These are phyloP conservation scores for Neurospora sp. DNA, from an alignment of 495 filamentous ascomycete species.

Conservation along the genomic window DNA sequence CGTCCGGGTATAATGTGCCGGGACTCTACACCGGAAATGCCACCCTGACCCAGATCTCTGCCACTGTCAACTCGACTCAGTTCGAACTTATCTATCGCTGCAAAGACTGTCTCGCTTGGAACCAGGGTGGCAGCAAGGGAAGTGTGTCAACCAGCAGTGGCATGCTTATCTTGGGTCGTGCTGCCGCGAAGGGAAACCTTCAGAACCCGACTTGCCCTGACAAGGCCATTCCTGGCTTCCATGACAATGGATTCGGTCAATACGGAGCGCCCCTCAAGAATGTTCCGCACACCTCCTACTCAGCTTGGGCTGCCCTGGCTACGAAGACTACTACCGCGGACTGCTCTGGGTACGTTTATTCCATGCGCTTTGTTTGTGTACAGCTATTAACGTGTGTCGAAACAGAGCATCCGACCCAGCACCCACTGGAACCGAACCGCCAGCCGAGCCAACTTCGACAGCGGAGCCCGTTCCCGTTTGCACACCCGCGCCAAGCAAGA, in stretches of 20 bases:
- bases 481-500: constrained; percentile 33
- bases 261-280: constrained; percentile 30
- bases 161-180: constrained; percentile 18
- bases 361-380: background rate
- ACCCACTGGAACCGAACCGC: constrained; percentile 1
- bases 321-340: constrained; percentile 24
- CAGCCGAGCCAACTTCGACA: constrained; percentile 3
- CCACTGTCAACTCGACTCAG: constrained; percentile 39
- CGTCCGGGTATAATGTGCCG: constrained; percentile 47
- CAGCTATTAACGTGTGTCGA: too few relatives aligned
- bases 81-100: constrained; percentile 55
- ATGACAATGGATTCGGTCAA: constrained; percentile 30
- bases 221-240: constrained; percentile 25
- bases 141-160: constrained; percentile 16
- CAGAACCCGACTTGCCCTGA: constrained; percentile 19
- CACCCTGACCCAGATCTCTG: constrained; percentile 46
- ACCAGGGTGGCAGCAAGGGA: constrained; percentile 14
- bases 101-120: constrained; percentile 51
- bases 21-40: constrained; percentile 49
- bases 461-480: constrained; percentile 6
- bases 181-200: constrained; percentile 15
- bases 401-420: background rate
- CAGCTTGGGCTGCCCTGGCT: constrained; percentile 37
- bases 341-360: constrained; percentile 24
- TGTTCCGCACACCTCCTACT: constrained; percentile 37